phyloP scores from a whole-genome alignment of 805 yeast genomes.

The Grigorovia transvaalensis region DNA sequence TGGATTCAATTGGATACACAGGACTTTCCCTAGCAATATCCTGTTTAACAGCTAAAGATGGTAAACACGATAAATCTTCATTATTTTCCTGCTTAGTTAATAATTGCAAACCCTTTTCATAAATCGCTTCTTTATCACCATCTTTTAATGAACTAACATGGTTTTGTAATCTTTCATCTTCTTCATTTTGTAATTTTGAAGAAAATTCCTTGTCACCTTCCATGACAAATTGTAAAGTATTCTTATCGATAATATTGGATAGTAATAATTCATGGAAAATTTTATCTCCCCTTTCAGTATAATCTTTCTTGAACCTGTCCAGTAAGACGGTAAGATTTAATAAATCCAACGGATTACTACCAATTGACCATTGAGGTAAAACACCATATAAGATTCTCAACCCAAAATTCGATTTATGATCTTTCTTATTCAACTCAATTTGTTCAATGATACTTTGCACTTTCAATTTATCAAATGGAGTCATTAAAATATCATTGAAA shows the following conservation, averaged over 20 bases:
- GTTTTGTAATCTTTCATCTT: constrained; percentile 38
- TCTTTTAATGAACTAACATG: constrained; percentile 38
- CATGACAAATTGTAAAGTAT: constrained; percentile 67
- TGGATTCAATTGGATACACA: constrained; percentile 26
- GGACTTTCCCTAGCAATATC: constrained; percentile 62
- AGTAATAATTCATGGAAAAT: constrained; percentile 53
- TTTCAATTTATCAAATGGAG: constrained; percentile 44
- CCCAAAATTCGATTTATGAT: constrained; percentile 86
- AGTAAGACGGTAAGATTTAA: constrained; percentile 58
- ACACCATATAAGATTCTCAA: constrained; percentile 60
- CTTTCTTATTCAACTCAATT: constrained; percentile 70
- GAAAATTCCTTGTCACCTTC: constrained; percentile 54
- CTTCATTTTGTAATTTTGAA: constrained; percentile 42
- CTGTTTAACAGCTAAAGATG: constrained; percentile 50
- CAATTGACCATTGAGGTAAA: constrained; percentile 80
- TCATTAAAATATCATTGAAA: constrained; percentile 34
- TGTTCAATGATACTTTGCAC: constrained; percentile 86
- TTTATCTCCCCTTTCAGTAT: constrained; percentile 38
- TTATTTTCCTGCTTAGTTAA: constrained; percentile 52
- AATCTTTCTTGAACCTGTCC: constrained; percentile 50
- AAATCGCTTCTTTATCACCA: constrained; percentile 48
- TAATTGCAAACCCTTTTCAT: constrained; percentile 48
- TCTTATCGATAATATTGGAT: constrained; percentile 40
- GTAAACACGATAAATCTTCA: constrained; percentile 72
- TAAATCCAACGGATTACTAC: constrained; percentile 60